Percentiles rank a stretch among this genome's conserved stretches.
Conservation (phyloP, 2,329 filamentous ascomycete species). For the Diplodia seriata region DNA sequence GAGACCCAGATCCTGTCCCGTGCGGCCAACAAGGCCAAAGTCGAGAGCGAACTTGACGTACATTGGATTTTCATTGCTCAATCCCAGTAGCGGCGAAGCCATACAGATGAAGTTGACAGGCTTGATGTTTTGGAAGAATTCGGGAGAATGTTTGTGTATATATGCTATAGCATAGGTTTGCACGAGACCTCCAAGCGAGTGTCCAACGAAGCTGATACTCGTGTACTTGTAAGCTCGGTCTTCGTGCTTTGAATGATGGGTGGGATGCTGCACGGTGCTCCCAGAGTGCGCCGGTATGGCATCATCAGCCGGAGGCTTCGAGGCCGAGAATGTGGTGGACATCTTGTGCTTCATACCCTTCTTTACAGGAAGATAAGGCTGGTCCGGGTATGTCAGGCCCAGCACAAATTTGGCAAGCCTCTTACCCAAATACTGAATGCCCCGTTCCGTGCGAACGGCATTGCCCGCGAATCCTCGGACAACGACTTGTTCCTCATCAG, state of each 20-base stretch:
- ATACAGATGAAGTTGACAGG: constrained; percentile 91
- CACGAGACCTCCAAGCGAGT: constrained; percentile 87
- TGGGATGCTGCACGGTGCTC: constrained; percentile 64
- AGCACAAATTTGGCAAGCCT: constrained; percentile 90
- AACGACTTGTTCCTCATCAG: constrained; percentile 83
- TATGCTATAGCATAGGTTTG: constrained; percentile 96
- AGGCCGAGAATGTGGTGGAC: constrained; percentile 54
- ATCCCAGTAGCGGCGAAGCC: constrained; percentile 84
- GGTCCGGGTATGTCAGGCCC: constrained; percentile 89
- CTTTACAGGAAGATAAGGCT: constrained; percentile 78
- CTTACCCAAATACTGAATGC: constrained; percentile 97
- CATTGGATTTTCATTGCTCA: constrained; percentile 96
- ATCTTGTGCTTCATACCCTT: constrained; percentile 59
- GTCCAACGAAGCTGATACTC: constrained; percentile 92
- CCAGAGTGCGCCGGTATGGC: constrained; percentile 64
- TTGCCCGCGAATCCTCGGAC: constrained; percentile 91
- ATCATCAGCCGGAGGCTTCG: constrained; percentile 52
- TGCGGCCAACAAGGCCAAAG: constrained; percentile 94
- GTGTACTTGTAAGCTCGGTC: constrained; percentile 79
- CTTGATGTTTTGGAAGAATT: constrained; percentile 84
- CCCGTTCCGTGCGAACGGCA: constrained; percentile 86
- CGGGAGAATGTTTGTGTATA: constrained; percentile 92
- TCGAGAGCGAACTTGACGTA: constrained; percentile 98
- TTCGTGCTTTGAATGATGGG: constrained; percentile 49
- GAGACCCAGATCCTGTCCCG: constrained; percentile 90